Percentiles rank a stretch among this genome's conserved stretches.
Conservation (phyloP, 495 filamentous ascomycete species). For the Penicillium tannophilum region DNA sequence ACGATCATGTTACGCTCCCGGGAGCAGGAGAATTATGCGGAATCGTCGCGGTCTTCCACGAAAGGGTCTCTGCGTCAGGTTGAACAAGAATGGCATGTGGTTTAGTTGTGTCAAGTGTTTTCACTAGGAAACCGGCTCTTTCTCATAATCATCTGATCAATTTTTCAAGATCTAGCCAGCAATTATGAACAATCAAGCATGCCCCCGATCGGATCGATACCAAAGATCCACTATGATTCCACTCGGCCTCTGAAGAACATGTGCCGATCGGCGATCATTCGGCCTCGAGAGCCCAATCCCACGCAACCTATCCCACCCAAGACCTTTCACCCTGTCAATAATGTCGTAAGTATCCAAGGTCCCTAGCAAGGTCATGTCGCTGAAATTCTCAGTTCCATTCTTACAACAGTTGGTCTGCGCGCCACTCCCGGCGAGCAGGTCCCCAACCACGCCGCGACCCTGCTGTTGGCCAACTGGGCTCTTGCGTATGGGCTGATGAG, state of each 20-base stretch:
- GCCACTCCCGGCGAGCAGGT: slow-evolving; percentile 19
- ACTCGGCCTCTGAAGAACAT: slow-evolving; percentile 19
- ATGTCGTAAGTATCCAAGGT: slow-evolving; percentile 17
- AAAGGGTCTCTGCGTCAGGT: slow-evolving; percentile 13
- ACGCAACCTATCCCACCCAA: neutral
- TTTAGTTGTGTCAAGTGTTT: neutral
- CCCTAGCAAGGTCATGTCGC: slow-evolving; percentile 7
- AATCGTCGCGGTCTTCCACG: slow-evolving; percentile 8
- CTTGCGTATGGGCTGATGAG: slow-evolving; percentile 48
- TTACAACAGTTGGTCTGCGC: slow-evolving; percentile 30
- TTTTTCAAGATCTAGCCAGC: too few species aligned
- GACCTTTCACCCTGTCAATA: neutral
- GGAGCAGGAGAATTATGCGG: neutral
- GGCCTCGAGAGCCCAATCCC: neutral
- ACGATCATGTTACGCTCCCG: slow-evolving; percentile 4
- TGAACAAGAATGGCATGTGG: slow-evolving; percentile 7
- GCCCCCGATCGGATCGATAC: too few species aligned
- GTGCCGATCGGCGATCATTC: neutral
- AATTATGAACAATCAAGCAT: too few species aligned
- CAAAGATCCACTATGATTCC: slow-evolving; percentile 1
- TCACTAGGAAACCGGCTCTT: neutral
- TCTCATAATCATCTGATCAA: too few species aligned
- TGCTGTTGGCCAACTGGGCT: slow-evolving; percentile 50
- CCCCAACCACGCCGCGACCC: slow-evolving; percentile 40
- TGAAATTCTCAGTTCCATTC: slow-evolving; percentile 24